These are phyloP conservation scores for Petunia secreta DNA, from an alignment of 257 asterid species.

Conservation along the genomic window DNA sequence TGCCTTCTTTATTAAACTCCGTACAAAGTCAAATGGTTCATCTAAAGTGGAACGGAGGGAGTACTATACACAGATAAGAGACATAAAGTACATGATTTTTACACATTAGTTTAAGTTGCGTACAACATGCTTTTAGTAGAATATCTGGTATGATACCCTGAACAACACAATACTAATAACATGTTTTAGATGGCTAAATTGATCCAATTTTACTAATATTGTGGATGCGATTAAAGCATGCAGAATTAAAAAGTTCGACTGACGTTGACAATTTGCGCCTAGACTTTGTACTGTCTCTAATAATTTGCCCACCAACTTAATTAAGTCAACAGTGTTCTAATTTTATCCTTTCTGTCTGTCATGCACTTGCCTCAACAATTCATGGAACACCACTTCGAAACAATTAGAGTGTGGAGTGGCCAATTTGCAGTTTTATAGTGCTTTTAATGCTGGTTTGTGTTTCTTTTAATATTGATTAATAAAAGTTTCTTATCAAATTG, in stretches of 20 bases:
- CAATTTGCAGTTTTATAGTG: not conserved
- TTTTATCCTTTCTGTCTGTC: not conserved
- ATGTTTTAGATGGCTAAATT: no score
- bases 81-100: no score
- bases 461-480: not conserved
- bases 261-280: not conserved
- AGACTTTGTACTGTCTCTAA: not conserved
- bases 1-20: no score
- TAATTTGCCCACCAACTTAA: not conserved
- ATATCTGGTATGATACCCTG: no score
- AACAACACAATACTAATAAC: no score
- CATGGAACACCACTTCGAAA: conserved; percentile 11
- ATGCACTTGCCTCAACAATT: not conserved
- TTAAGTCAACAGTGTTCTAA: not conserved
- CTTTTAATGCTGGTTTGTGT: not conserved
- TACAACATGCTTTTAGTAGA: no score
- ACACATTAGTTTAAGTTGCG: no score
- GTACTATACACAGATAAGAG: no score
- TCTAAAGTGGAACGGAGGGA: no score
- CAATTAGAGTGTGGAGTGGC: not conserved
- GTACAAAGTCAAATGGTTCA: no score
- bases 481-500: not conserved
- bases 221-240: not conserved
- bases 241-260: not conserved
- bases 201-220: not conserved